phyloP scores from a whole-genome alignment of 305 asterid species.

The Solanum hybrid region DNA sequence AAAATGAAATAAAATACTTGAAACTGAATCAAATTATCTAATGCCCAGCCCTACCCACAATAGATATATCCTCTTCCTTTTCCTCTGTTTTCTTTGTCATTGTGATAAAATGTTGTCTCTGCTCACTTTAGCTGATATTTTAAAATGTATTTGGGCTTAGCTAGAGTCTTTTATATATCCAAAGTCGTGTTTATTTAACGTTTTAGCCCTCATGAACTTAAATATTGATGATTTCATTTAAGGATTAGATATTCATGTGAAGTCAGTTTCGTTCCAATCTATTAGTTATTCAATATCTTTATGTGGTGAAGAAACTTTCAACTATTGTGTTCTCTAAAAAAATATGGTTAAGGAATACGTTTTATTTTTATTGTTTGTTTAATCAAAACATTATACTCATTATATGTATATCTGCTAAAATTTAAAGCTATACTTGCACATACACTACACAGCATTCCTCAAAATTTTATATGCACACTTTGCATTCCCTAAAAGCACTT shows the following conservation, averaged over 20 bases:
- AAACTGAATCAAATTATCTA: too few species aligned
- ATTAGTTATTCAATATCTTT: not conserved
- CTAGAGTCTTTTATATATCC: not conserved
- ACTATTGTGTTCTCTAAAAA: not conserved
- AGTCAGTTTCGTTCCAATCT: not conserved
- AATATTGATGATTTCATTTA: not conserved
- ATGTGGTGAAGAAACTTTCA: not conserved
- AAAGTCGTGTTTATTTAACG: too few species aligned
- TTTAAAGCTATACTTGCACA: not conserved
- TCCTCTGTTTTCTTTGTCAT: not conserved
- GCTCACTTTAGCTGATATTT: not conserved
- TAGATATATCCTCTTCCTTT: not conserved
- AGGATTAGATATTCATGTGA: not conserved
- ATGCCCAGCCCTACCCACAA: not conserved
- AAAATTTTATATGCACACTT: not conserved
- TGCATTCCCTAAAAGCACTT: not conserved
- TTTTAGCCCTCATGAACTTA: not conserved
- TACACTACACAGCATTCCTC: not conserved
- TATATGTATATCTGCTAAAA: not conserved
- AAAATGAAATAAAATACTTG: too few species aligned
- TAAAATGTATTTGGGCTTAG: not conserved
- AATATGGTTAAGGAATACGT: too few species aligned
- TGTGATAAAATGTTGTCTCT: not conserved
- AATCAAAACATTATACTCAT: not conserved
- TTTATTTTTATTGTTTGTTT: too few species aligned